Conservation (phyloP, 73 alveolate species). For the Paramecium sexaurelia region DNA sequence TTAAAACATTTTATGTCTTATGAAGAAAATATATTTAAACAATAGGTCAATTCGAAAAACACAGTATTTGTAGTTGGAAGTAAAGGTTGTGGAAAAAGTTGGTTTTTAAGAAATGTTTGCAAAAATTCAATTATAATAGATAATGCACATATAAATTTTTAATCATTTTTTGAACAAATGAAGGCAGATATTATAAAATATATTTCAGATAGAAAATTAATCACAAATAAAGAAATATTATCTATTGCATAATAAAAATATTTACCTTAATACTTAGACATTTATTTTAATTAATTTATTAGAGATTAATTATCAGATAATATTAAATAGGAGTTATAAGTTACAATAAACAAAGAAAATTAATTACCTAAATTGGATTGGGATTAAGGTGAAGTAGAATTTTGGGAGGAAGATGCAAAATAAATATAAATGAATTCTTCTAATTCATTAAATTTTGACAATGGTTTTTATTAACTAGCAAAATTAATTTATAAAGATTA, state of each 20-base stretch:
- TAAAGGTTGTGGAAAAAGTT: not conserved
- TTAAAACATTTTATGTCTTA: slow-evolving; percentile 2
- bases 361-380: not conserved
- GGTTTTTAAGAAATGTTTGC: slow-evolving; percentile 37
- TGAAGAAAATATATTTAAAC: not conserved
- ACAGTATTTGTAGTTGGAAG: slow-evolving; percentile 34
- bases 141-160: not conserved
- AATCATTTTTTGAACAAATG: not conserved
- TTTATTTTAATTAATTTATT: not conserved
- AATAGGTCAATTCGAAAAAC: not conserved
- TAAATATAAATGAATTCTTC: not conserved
- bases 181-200: not conserved
- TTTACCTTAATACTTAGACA: not conserved
- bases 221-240: not conserved
- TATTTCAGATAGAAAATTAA: not conserved
- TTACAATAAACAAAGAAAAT: not conserved
- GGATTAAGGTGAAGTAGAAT: not conserved
- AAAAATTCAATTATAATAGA: not conserved
- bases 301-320: not conserved
- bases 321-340: not conserved
- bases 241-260: not conserved
- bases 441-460: not conserved
- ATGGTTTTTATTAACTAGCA: not conserved
- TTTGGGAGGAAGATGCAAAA: slow-evolving; percentile 43
- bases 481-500: not conserved